Conservation (phyloP, 2,329 filamentous ascomycete genomes). For the Acephala macrosclerotiorum region DNA sequence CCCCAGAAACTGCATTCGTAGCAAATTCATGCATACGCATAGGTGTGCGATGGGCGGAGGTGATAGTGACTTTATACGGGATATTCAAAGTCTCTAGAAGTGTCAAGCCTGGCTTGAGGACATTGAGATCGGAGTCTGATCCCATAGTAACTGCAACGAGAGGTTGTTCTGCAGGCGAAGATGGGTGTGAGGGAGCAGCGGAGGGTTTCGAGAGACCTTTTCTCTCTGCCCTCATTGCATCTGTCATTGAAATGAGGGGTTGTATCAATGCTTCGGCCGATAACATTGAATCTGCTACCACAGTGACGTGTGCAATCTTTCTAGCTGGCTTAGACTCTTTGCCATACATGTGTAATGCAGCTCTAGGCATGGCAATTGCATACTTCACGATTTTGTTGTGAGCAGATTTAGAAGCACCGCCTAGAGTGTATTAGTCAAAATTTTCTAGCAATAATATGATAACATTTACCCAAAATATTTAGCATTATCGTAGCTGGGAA, state of each 20-base stretch:
- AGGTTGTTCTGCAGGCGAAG: conserved; percentile 47
- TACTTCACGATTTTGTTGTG: conserved; percentile 62
- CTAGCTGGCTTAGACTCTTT: conserved; percentile 81
- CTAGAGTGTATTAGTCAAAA: conserved; percentile 44
- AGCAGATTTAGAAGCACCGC: conserved; percentile 69
- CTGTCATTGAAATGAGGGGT: conserved; percentile 71
- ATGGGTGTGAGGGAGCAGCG: conserved; percentile 20
- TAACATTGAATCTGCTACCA: conserved; percentile 73
- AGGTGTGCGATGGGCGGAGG: conserved; percentile 80
- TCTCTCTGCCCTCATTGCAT: conserved; percentile 64
- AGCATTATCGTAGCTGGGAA: conserved; percentile 71
- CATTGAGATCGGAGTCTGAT: conserved; percentile 74
- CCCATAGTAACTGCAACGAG: conserved; percentile 84
- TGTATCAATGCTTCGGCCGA: conserved; percentile 68
- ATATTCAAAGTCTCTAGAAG: conserved; percentile 65
- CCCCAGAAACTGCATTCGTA: conserved; percentile 33
- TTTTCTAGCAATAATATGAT: no score
- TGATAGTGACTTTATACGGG: conserved; percentile 76
- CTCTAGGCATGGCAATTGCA: conserved; percentile 64
- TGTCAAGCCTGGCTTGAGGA: conserved; percentile 71
- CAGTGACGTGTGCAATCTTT: conserved; percentile 71
- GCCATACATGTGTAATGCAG: conserved; percentile 86
- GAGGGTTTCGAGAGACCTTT: conserved; percentile 49
- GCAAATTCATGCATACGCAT: conserved; percentile 74
- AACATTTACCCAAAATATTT: conserved; percentile 65